phyloP scores from a whole-genome alignment of 345 rosid genomes.

The Murraya paniculata region DNA sequence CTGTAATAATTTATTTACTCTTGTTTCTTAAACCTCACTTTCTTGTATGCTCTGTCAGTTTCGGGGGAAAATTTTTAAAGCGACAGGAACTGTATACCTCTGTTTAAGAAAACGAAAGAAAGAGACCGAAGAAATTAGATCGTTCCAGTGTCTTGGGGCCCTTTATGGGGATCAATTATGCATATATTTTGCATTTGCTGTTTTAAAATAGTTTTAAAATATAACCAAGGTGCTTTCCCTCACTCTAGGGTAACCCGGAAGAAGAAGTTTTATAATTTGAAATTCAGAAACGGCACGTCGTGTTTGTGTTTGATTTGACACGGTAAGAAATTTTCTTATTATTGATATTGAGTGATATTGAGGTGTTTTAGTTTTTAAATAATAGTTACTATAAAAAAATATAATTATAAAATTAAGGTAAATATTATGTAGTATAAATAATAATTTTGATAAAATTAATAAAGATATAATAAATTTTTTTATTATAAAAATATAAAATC shows the following conservation, averaged over 20 bases:
- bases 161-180: neutral
- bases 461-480: too few relatives aligned
- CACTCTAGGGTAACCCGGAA: neutral
- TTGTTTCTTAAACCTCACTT: too few relatives aligned
- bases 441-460: too few relatives aligned
- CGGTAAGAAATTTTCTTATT: neutral
- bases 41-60: neutral
- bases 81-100: neutral
- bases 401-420: too few relatives aligned
- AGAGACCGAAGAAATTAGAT: constrained; percentile 7
- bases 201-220: too few relatives aligned
- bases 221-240: neutral
- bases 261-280: neutral
- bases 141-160: constrained; percentile 18
- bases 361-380: too few relatives aligned
- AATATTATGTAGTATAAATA: too few relatives aligned
- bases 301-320: neutral
- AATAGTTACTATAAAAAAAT: too few relatives aligned
- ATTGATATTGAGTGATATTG: neutral
- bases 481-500: too few relatives aligned
- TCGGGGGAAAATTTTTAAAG: neutral
- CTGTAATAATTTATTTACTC: neutral
- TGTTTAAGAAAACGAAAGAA: neutral
- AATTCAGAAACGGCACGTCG: neutral
- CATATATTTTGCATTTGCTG: too few relatives aligned